Percentiles rank a stretch among this genome's conserved stretches.
Conservation (phyloP, 768 basidiomycete species). For the Agaricus sinodeliciosus region DNA sequence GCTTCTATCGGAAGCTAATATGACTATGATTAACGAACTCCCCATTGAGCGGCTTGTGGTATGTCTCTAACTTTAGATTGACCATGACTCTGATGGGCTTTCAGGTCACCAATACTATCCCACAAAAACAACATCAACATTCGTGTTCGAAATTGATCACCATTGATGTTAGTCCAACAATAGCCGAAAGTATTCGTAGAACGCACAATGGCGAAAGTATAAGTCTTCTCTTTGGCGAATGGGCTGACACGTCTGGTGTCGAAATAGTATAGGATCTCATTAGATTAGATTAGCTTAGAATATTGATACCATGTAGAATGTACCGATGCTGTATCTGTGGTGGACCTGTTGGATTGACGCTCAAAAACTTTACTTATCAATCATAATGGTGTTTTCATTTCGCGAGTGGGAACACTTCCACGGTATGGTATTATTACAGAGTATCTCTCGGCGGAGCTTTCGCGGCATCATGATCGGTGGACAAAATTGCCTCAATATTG, state of each 20-base stretch:
- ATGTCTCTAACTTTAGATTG: constrained; percentile 19
- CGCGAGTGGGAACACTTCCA: no score
- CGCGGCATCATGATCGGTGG: constrained; percentile 62
- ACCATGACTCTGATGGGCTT: constrained; percentile 1
- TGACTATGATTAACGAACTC: constrained; percentile 59
- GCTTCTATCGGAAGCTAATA: constrained; percentile 70
- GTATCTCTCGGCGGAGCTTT: constrained; percentile 41
- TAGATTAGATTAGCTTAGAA: background rate
- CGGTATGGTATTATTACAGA: background rate
- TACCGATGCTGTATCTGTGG: background rate
- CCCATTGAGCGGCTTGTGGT: constrained; percentile 86
- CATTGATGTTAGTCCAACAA: constrained; percentile 85
- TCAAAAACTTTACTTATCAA: background rate
- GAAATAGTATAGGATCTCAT: constrained; percentile 23
- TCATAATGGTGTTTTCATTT: background rate
- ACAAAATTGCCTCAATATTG: constrained; percentile 52
- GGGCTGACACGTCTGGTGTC: constrained; percentile 48
- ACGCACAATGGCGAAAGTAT: constrained; percentile 95
- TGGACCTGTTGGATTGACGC: no score
- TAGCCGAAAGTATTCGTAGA: constrained; percentile 93
- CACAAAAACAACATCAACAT: constrained; percentile 64
- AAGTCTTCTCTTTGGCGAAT: constrained; percentile 80
- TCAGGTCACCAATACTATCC: constrained; percentile 93
- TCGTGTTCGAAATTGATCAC: constrained; percentile 73
- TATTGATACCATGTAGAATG: background rate